phyloP scores from a whole-genome alignment of 1,284 basidiomycete species.

The Prillingera fragicola region DNA sequence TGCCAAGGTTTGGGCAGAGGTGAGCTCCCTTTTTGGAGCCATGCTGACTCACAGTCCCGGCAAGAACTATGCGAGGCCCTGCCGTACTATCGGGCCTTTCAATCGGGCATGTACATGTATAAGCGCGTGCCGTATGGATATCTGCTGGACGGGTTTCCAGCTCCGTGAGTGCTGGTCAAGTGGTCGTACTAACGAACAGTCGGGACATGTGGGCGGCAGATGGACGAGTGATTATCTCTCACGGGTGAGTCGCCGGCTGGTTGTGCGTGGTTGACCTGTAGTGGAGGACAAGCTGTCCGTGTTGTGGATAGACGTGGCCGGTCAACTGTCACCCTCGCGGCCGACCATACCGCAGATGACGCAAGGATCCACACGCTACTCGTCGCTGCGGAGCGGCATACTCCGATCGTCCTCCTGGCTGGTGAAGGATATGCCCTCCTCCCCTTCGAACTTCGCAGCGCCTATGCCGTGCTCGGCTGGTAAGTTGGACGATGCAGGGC shows the following conservation, averaged over 20 bases:
- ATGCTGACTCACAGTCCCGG: no score
- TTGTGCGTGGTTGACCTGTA: conserved; percentile 18
- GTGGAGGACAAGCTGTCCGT: conserved; percentile 17
- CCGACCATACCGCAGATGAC: conserved; percentile 32
- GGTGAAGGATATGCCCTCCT: conserved; percentile 35
- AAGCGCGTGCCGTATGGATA: conserved; percentile 36
- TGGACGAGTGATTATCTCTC: conserved; percentile 39
- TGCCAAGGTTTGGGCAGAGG: no score
- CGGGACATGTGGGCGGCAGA: conserved; percentile 40
- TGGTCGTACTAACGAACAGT: conserved; percentile 11
- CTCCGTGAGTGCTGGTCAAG: conserved; percentile 26
- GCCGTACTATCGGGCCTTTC: conserved; percentile 44
- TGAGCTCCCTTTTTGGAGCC: no score
- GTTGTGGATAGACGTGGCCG: conserved; percentile 3
- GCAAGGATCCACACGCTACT: conserved; percentile 35
- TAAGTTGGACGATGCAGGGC: conserved; percentile 12
- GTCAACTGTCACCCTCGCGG: conserved; percentile 13
- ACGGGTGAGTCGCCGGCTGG: conserved; percentile 23
- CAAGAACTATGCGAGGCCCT: conserved; percentile 45
- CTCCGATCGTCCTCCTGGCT: conserved; percentile 36
- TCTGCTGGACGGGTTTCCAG: conserved; percentile 37
- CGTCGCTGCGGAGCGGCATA: conserved; percentile 17
- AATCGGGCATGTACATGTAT: conserved; percentile 41
- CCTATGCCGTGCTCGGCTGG: conserved; percentile 43
- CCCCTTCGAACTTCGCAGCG: conserved; percentile 32